Percentiles rank a stretch among this genome's conserved stretches.
These are phyloP conservation scores for Agastache rugosa DNA, from an alignment of 257 asterid genomes.

Conservation along the genomic window DNA sequence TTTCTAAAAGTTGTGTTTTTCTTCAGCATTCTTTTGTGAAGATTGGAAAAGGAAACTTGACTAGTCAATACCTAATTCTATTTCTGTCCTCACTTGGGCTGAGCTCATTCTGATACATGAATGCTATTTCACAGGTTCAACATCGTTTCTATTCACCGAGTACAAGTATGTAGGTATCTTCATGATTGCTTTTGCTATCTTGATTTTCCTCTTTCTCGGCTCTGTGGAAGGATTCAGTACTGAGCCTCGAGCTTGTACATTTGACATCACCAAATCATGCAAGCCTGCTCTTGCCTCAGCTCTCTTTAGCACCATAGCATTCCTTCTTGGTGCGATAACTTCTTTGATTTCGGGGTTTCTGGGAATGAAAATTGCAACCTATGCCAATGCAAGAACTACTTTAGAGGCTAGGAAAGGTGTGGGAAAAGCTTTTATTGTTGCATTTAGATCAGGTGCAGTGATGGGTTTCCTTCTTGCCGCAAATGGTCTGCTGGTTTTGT, in stretches of 20 bases:
- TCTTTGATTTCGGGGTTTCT: conserved; percentile 60
- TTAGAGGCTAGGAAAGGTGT: conserved; percentile 56
- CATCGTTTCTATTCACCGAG: conserved; percentile 59
- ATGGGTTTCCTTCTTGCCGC: conserved; percentile 68
- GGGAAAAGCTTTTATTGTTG: conserved; percentile 52
- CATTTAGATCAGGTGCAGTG: conserved; percentile 58
- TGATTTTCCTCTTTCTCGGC: conserved; percentile 61
- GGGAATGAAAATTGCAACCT: conserved; percentile 64
- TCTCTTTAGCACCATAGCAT: conserved; percentile 50
- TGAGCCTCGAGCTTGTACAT: conserved; percentile 53
- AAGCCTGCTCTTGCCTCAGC: conserved; percentile 63
- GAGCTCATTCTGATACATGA: conserved; percentile 22
- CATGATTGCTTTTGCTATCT: conserved; percentile 54
- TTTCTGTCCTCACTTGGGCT: background rate
- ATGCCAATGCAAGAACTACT: conserved; percentile 58
- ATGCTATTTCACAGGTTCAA: conserved; percentile 48
- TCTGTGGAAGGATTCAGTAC: conserved; percentile 60
- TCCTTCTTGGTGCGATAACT: conserved; percentile 55
- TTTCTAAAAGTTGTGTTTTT: conserved; percentile 7
- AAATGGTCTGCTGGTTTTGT: conserved; percentile 54
- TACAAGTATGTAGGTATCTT: conserved; percentile 57
- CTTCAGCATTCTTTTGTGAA: conserved; percentile 9
- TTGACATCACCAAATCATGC: conserved; percentile 47
- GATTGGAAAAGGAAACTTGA: conserved; percentile 11
- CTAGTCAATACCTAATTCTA: background rate